Conservation (phyloP, 805 yeast genomes). For the Candida boidinii region DNA sequence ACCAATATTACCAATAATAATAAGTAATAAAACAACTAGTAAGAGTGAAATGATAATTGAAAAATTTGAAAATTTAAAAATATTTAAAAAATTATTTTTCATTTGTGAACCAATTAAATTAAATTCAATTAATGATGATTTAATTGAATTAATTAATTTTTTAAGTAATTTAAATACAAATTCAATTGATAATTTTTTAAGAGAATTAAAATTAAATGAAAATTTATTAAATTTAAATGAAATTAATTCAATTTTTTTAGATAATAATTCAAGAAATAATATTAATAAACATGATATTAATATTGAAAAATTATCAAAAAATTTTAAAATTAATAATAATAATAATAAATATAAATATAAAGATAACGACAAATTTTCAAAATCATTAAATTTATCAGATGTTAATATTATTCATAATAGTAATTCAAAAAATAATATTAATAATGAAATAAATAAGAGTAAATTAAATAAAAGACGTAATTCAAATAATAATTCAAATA, state of each 20-base stretch:
- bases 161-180: slow-evolving; percentile 17
- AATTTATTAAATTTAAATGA: slow-evolving; percentile 7
- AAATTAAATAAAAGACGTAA: too few relatives aligned
- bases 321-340: too few relatives aligned
- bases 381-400: neutral
- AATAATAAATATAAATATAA: too few relatives aligned
- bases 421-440: too few relatives aligned
- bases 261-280: slow-evolving; percentile 9
- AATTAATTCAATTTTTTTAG: slow-evolving; percentile 16
- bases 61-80: neutral
- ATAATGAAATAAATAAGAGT: too few relatives aligned
- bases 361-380: slow-evolving; percentile 3
- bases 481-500: neutral
- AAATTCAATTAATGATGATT: slow-evolving; percentile 20
- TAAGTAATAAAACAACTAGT: neutral
- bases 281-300: too few relatives aligned
- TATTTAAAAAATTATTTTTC: slow-evolving; percentile 11
- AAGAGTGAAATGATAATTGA: neutral
- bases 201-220: neutral
- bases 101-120: slow-evolving; percentile 25
- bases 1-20: too few relatives aligned
- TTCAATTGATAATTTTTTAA: slow-evolving; percentile 13
- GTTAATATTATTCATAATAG: neutral
- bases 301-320: too few relatives aligned
- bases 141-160: slow-evolving; percentile 24